These are phyloP conservation scores for Cupressus sempervirens DNA, from an alignment of 75 land plant species.

Conservation along the genomic window DNA sequence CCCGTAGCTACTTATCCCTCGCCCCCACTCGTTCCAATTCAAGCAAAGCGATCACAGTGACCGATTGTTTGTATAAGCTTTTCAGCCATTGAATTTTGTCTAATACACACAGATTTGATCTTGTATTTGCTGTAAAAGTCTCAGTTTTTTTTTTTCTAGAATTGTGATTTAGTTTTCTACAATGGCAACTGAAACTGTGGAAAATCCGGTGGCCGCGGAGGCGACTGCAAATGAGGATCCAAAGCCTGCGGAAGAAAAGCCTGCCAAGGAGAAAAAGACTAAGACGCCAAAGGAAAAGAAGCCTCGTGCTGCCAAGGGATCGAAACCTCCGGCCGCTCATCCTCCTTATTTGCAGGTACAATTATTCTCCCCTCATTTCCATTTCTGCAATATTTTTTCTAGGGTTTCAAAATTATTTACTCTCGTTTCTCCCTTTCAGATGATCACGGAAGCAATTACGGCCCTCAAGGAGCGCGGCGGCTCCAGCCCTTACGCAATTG, in stretches of 20 bases:
- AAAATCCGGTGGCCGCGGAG: constrained; percentile 7
- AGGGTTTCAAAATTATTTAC: neutral
- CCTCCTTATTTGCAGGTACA: constrained; percentile 68
- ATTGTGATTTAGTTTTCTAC: neutral
- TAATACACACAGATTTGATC: neutral
- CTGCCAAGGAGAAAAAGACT: constrained; percentile 7
- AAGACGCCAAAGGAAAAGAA: constrained; percentile 20
- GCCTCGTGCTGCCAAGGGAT: constrained; percentile 19
- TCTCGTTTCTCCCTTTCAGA: constrained; percentile 28
- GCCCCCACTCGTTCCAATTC: neutral
- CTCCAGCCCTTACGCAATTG: constrained; percentile 82
- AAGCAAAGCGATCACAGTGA: neutral
- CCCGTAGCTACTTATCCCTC: neutral
- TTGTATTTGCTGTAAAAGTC: neutral
- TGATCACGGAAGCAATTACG: constrained; percentile 72
- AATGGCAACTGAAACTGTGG: neutral
- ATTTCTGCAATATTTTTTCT: neutral
- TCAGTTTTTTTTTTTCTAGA: neutral
- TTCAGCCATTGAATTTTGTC: neutral
- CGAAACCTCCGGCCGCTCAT: constrained; percentile 51
- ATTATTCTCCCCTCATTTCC: neutral
- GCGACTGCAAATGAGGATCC: constrained; percentile 4
- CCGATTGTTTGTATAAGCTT: too few species aligned
- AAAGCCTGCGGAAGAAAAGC: constrained; percentile 13
- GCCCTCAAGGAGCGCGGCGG: constrained; percentile 76